A percentile compares a stretch with the other conserved stretches of the same genome.
Conservation (phyloP, 495 filamentous ascomycete genomes). For the Penicillium ochrochloron region DNA sequence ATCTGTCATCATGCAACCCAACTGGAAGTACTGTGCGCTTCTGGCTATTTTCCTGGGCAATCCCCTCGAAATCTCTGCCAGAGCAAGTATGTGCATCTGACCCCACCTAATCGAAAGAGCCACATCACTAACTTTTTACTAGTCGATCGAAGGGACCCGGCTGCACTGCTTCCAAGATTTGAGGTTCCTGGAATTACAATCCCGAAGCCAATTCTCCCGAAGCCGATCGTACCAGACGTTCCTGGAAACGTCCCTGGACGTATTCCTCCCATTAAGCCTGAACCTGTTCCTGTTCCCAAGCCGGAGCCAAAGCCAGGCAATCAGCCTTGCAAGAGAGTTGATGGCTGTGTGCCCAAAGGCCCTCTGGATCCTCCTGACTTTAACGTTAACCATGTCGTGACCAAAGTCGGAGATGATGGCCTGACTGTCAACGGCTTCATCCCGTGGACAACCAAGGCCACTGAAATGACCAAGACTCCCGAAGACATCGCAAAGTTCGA, state of each 20-base stretch:
- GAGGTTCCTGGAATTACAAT: neutral
- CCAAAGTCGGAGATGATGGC: neutral
- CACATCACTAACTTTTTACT: neutral
- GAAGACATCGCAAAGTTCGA: neutral
- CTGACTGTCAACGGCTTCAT: neutral
- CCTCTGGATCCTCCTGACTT: neutral
- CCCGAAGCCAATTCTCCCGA: neutral
- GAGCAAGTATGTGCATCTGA: neutral
- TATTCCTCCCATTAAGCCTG: neutral
- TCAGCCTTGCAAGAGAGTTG: slow-evolving; percentile 1
- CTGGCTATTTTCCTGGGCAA: slow-evolving; percentile 1
- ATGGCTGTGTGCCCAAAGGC: neutral
- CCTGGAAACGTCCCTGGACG: neutral
- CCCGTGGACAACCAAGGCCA: neutral
- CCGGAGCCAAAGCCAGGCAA: neutral
- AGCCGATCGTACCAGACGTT: slow-evolving; percentile 1
- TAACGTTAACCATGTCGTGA: neutral
- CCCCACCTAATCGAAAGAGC: neutral
- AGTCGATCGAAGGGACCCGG: neutral
- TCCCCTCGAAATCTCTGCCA: neutral
- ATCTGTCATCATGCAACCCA: neutral
- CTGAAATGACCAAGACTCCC: neutral
- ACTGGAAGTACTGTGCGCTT: slow-evolving; percentile 1
- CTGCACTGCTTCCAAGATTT: neutral
- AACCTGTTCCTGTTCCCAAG: neutral